phyloP scores from a whole-genome alignment of 2,329 filamentous ascomycete genomes.

The Tolypocladium capitatum region DNA sequence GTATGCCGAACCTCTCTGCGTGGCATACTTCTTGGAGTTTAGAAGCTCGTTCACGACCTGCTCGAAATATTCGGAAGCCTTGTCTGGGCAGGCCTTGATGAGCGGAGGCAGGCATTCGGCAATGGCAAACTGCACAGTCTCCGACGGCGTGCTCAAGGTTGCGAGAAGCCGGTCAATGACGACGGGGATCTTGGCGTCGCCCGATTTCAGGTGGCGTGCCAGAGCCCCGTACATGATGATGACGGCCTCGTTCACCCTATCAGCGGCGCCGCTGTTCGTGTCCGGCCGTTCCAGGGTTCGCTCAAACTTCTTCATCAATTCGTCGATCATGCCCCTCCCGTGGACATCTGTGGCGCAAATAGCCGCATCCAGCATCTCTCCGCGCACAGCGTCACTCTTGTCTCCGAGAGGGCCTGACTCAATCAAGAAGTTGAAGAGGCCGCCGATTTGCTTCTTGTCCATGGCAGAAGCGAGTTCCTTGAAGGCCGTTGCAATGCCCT shows the following conservation, averaged over 20 bases:
- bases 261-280: conserved; percentile 65
- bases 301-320: conserved; percentile 87
- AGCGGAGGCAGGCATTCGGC: conserved; percentile 87
- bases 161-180: conserved; percentile 77
- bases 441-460: conserved; percentile 53
- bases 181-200: conserved; percentile 76
- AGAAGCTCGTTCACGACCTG: conserved; percentile 72
- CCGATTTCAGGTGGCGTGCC: conserved; percentile 69
- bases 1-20: conserved; percentile 84
- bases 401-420: conserved; percentile 80
- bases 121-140: conserved; percentile 93
- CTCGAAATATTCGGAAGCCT: conserved; percentile 67
- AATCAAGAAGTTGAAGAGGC: conserved; percentile 76
- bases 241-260: conserved; percentile 91
- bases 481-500: conserved; percentile 80
- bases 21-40: conserved; percentile 81
- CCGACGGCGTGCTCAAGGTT: conserved; percentile 86
- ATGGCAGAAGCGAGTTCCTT: conserved; percentile 66
- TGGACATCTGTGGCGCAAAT: conserved; percentile 68
- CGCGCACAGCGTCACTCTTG: conserved; percentile 59
- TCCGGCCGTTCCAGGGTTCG: conserved; percentile 74
- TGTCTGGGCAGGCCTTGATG: conserved; percentile 66
- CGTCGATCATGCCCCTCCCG: conserved; percentile 71
- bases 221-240: conserved; percentile 95
- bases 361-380: conserved; percentile 86